These are phyloP conservation scores for Beauveria medogensis DNA, from an alignment of 2,329 filamentous ascomycete genomes.

Conservation along the genomic window DNA sequence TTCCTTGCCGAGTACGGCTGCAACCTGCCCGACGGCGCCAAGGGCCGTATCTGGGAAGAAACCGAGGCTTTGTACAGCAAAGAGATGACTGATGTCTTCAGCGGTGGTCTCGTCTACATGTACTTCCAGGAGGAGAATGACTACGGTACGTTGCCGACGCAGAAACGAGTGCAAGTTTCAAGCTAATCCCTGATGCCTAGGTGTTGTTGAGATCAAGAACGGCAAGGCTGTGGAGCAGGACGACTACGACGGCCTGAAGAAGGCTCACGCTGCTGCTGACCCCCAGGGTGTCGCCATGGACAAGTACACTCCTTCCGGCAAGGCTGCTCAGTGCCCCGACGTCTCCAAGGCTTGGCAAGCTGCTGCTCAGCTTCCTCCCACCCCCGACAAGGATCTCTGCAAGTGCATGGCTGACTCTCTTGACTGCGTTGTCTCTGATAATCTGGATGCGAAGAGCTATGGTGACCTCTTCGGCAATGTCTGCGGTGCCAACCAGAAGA, in stretches of 20 bases:
- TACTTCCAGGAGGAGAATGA: conserved; percentile 89
- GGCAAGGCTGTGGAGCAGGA: conserved; percentile 52
- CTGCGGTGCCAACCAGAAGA: conserved; percentile 49
- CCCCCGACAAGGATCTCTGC: conserved; percentile 72
- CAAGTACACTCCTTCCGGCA: conserved; percentile 68
- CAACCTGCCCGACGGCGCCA: conserved; percentile 56
- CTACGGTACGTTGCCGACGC: conserved; percentile 52
- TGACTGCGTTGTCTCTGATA: conserved; percentile 57
- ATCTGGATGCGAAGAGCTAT: conserved; percentile 50
- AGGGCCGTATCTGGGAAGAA: conserved; percentile 75
- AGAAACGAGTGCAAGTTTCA: background rate
- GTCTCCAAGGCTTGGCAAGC: conserved; percentile 56
- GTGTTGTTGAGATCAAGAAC: conserved; percentile 54
- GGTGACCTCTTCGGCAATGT: conserved; percentile 65
- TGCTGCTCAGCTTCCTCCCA: conserved; percentile 62
- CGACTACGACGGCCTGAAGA: conserved; percentile 68
- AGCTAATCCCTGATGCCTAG: conserved; percentile 24
- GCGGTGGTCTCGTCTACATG: conserved; percentile 98
- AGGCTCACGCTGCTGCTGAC: conserved; percentile 57
- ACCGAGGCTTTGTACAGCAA: conserved; percentile 70
- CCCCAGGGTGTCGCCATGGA: conserved; percentile 58
- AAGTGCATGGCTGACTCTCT: conserved; percentile 74
- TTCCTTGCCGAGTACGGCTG: conserved; percentile 99
- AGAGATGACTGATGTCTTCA: conserved; percentile 82
- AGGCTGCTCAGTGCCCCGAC: conserved; percentile 62